Evolutionary conservation across 129 eudicot species (phyloP).

Genomic region (Tagetes patula): DNA sequence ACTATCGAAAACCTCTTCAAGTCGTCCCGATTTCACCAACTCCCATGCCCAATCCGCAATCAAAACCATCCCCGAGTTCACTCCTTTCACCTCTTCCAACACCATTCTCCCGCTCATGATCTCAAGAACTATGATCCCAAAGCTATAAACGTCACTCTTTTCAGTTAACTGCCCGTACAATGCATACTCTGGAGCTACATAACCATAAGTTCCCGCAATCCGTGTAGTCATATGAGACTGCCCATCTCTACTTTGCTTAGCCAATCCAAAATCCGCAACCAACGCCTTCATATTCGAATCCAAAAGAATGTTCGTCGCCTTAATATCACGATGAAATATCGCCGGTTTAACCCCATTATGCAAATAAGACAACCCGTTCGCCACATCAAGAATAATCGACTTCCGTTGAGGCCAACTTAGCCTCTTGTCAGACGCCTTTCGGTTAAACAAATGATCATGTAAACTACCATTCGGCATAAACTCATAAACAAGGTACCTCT

Average conservation of each 20-base stretch:
- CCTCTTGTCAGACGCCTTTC: background rate
- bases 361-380: slow-evolving; percentile 66
- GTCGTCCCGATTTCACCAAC: slow-evolving; percentile 43
- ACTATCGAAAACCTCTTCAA: slow-evolving; percentile 40
- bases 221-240: slow-evolving; percentile 64
- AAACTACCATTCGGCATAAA: slow-evolving; percentile 72
- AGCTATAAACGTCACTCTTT: slow-evolving; percentile 71
- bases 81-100: slow-evolving; percentile 48
- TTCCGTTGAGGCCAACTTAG: slow-evolving; percentile 71
- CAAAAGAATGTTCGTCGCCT: slow-evolving; percentile 57
- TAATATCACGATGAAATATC: slow-evolving; percentile 67
- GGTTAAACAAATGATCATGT: slow-evolving; percentile 55
- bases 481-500: slow-evolving; percentile 64
- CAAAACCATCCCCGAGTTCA: slow-evolving; percentile 38
- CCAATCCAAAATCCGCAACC: slow-evolving; percentile 80
- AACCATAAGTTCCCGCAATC: slow-evolving; percentile 75
- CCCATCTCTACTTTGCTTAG: slow-evolving; percentile 63
- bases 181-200: slow-evolving; percentile 78
- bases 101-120: slow-evolving; percentile 70
- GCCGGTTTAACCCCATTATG: slow-evolving; percentile 75
- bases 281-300: slow-evolving; percentile 65
- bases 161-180: slow-evolving; percentile 75
- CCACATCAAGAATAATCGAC: slow-evolving; percentile 64
- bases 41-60: slow-evolving; percentile 79
- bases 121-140: slow-evolving; percentile 66